Base-by-base conservation (phyloP, 2,329 filamentous ascomycete species). In the Xylaria digitata region DNA sequence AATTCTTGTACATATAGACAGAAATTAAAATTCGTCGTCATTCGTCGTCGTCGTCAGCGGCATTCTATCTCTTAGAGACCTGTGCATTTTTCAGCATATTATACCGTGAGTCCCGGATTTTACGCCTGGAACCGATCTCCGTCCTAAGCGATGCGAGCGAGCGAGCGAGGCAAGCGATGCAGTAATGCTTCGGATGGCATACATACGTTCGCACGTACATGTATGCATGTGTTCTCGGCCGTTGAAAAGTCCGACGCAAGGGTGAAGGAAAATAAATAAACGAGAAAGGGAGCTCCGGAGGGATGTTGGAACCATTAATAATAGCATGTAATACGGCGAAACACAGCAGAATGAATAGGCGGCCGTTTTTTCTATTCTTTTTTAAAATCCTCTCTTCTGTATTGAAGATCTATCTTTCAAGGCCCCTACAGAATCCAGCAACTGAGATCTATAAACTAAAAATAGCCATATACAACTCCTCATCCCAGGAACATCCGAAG, bases 1-100 rank as follows among this genome's bases (percentile, higher is more conserved):
- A 26, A 42, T 49, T 65, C 42, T 61, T 65, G 57, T 65, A 61
- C 63, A 56, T 57, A 52, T 65, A 65, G 57, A 61, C 48, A 17
- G 30, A 65, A 55, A 50, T 15, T 19, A 64, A n/a, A 3, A n/a
- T 21, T 55, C 6, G 37, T n/a, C 26, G 23, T 23, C 42, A 17
- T 15, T 52, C 19, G n/a, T 59, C 40, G 19, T 26, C 23, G 32
- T 37, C 23, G 17, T 23, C 2, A 34, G 19, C 26, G 45, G 19
- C 26, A 15, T 17, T 17, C 26, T 48, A 13, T 23, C 11, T 43
- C 19, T 23, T 46, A 3, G 6, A 26, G 26, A 26, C 21, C 3
- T 40, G 3, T 23, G 32, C 32, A 32, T n/a, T 13, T 13, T 21
- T 15, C 11, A 3, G 9, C 7, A 21, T 40, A 9, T 21, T 7